Percentiles rank a stretch among this genome's conserved stretches.
These are phyloP conservation scores for Quercus glauca DNA, from an alignment of 306 rosid species.

Conservation along the genomic window DNA sequence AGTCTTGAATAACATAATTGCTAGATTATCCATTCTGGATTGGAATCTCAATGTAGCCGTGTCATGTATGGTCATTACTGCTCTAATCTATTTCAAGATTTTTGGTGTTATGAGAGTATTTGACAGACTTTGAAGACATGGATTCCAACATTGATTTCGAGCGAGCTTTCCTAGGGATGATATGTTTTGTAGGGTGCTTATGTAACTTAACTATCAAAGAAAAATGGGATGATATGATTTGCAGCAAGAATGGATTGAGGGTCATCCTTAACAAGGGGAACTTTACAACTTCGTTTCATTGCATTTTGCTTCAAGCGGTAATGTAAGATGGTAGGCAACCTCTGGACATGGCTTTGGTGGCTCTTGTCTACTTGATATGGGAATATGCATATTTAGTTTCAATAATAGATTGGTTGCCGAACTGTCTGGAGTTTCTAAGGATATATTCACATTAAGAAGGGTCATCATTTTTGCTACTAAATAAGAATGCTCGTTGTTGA, in stretches of 20 bases:
- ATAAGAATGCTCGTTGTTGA: not conserved
- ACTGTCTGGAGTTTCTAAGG: constrained; percentile 7
- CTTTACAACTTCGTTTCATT: constrained; percentile 18
- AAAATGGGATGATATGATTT: constrained; percentile 10
- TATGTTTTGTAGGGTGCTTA: constrained; percentile 7
- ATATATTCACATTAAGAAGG: constrained; percentile 9
- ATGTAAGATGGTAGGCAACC: constrained; percentile 15
- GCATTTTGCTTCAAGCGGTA: constrained; percentile 8
- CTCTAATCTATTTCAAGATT: constrained; percentile 6
- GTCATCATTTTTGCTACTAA: not conserved
- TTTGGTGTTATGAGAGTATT: constrained; percentile 12
- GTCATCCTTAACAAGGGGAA: constrained; percentile 15
- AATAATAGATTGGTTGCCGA: constrained; percentile 2
- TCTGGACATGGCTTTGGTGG: constrained; percentile 12
- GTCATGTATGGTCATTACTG: constrained; percentile 8
- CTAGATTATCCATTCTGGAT: constrained; percentile 5
- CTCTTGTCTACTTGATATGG: not conserved
- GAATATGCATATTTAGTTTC: constrained; percentile 4
- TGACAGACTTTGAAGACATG: constrained; percentile 8
- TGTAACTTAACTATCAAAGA: no score
- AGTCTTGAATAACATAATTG: not conserved
- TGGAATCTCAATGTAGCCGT: constrained; percentile 5
- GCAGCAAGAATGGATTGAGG: constrained; percentile 13
- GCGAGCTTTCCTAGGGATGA: constrained; percentile 25
- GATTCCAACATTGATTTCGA: not conserved